phyloP scores from a whole-genome alignment of 2,329 filamentous ascomycete genomes.

The Oidium heveae region DNA sequence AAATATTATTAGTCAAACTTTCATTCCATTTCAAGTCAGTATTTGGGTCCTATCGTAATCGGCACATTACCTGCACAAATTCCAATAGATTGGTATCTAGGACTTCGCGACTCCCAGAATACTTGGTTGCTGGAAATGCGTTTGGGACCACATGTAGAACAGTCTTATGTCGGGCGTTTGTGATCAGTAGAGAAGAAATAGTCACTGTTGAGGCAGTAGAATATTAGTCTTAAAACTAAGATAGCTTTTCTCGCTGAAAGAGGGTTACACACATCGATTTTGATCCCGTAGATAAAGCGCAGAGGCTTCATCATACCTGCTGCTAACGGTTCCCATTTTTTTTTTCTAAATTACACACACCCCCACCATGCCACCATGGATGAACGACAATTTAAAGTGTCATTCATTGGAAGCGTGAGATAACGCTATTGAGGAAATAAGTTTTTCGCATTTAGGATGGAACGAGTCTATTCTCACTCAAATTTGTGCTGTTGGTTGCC shows the following conservation, averaged over 20 bases:
- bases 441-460: too few species aligned
- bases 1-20: too few species aligned
- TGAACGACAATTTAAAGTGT: neutral
- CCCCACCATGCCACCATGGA: neutral
- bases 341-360: neutral
- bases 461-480: too few species aligned
- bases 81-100: constrained; percentile 60
- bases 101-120: constrained; percentile 43
- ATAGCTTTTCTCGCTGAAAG: neutral
- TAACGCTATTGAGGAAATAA: neutral
- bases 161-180: constrained; percentile 52
- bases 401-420: neutral
- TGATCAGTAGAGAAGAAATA: constrained; percentile 60
- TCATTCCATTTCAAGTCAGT: too few species aligned
- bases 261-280: constrained; percentile 47
- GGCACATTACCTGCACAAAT: constrained; percentile 53
- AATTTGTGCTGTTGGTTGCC: too few species aligned
- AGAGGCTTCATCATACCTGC: constrained; percentile 62
- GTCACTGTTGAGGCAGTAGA: constrained; percentile 33
- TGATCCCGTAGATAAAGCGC: constrained; percentile 74
- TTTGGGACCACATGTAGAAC: constrained; percentile 64
- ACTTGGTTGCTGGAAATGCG: constrained; percentile 59
- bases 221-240: too few species aligned
- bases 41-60: neutral
- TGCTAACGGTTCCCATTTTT: constrained; percentile 80